These are phyloP conservation scores for Coriaria nepalensis DNA, from an alignment of 306 rosid species.

Conservation along the genomic window DNA sequence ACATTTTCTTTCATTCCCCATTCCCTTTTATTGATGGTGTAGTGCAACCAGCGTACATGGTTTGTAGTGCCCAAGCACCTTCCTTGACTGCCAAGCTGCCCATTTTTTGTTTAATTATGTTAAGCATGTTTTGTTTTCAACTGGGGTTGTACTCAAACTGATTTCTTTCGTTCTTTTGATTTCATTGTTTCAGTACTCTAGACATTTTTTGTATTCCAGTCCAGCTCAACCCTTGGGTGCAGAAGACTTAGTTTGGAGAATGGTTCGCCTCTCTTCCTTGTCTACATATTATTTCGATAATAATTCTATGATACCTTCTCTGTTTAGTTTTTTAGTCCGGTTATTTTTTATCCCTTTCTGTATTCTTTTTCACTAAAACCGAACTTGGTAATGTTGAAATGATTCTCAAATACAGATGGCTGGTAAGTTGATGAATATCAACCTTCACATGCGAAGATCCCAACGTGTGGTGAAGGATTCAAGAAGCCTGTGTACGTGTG, in stretches of 20 bases:
- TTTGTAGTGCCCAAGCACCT: no score
- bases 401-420: slow-evolving; percentile 42
- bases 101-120: no score
- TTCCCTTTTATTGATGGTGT: slow-evolving; percentile 2
- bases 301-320: not conserved
- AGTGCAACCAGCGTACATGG: no score
- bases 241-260: slow-evolving; percentile 93
- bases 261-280: slow-evolving; percentile 41
- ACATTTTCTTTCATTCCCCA: not conserved
- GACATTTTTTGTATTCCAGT: slow-evolving; percentile 74
- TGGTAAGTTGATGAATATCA: slow-evolving; percentile 78
- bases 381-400: not conserved
- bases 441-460: slow-evolving; percentile 67
- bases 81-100: no score
- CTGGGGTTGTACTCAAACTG: slow-evolving; percentile 6
- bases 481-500: slow-evolving; percentile 61
- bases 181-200: slow-evolving; percentile 44
- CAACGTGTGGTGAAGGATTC: slow-evolving; percentile 85
- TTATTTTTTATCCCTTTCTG: not conserved
- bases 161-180: slow-evolving; percentile 4
- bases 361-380: not conserved
- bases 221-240: slow-evolving; percentile 96
- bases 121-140: not conserved
- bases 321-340: not conserved
- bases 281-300: not conserved